phyloP scores from a whole-genome alignment of 106 monocot genomes.

The Dendrobium nobile region DNA sequence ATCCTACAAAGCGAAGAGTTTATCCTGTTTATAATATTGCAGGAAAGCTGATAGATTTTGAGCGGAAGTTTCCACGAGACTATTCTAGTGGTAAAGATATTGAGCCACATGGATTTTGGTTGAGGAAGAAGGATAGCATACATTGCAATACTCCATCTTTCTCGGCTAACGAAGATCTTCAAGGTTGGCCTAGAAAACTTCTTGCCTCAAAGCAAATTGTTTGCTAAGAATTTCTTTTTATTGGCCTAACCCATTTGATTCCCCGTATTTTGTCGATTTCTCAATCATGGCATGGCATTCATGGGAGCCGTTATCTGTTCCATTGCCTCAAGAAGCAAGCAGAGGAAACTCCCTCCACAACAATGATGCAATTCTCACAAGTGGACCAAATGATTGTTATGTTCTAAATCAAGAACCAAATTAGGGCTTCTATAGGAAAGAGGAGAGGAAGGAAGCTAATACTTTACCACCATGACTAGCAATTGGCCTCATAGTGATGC shows the following conservation, averaged over 20 bases:
- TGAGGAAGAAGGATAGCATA: conserved; percentile 12
- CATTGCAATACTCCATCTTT: neutral
- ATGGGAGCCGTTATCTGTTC: too few relatives aligned
- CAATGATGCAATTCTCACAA: neutral
- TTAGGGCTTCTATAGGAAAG: neutral
- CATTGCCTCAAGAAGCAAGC: too few relatives aligned
- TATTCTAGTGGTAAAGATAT: conserved; percentile 36
- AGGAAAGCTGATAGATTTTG: conserved; percentile 57
- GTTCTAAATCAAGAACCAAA: neutral
- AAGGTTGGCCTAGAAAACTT: conserved; percentile 16
- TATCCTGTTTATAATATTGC: conserved; percentile 47
- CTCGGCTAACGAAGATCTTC: conserved; percentile 12
- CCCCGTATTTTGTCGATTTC: neutral
- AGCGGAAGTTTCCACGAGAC: conserved; percentile 33
- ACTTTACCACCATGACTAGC: neutral
- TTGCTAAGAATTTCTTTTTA: neutral
- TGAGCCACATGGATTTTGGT: conserved; percentile 42
- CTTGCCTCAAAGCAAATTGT: neutral
- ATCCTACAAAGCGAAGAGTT: conserved; percentile 33
- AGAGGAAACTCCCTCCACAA: too few relatives aligned
- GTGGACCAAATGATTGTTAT: neutral
- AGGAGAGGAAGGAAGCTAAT: neutral
- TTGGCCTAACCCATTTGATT: neutral
- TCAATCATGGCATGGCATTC: neutral
- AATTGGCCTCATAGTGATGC: neutral